Evolutionary conservation across 2,329 filamentous ascomycete species (phyloP).

Genomic region (Penicillium concentricum): DNA sequence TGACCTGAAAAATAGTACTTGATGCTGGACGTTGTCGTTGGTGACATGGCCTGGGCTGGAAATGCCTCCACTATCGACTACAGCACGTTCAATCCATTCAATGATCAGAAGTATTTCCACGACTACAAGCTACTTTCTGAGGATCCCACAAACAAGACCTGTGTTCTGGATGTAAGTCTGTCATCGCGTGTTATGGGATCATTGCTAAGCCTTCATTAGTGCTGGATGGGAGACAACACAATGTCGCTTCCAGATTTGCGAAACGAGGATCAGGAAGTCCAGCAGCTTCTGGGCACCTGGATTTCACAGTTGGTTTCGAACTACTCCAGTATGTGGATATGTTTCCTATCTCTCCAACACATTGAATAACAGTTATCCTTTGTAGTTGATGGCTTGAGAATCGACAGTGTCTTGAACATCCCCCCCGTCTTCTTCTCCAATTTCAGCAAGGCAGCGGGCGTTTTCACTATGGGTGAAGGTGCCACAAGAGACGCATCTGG

Average conservation of each 20-base stretch:
- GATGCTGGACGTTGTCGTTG: conserved; percentile 58
- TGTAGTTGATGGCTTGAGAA: conserved; percentile 49
- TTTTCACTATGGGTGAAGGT: conserved; percentile 51
- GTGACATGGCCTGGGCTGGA: conserved; percentile 21
- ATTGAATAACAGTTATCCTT: background rate
- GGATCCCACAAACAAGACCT: conserved; percentile 5
- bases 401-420: conserved; percentile 52
- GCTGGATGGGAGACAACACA: conserved; percentile 53
- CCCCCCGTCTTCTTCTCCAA: conserved; percentile 42
- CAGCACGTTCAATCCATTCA: conserved; percentile 28
- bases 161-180: conserved; percentile 10
- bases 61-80: conserved; percentile 23
- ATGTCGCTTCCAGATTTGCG: conserved; percentile 50
- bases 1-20: conserved; percentile 43
- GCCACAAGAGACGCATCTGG: conserved; percentile 37
- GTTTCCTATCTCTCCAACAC: background rate
- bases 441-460: conserved; percentile 38
- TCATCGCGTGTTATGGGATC: background rate
- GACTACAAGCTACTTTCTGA: conserved; percentile 14
- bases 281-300: conserved; percentile 44
- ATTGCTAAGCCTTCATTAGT: conserved; percentile 6
- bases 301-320: conserved; percentile 41
- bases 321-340: conserved; percentile 34
- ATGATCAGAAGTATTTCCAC: conserved; percentile 28
- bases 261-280: conserved; percentile 44